phyloP scores from a whole-genome alignment of 2,329 filamentous ascomycete species.

The Neocucurbitaria cava region DNA sequence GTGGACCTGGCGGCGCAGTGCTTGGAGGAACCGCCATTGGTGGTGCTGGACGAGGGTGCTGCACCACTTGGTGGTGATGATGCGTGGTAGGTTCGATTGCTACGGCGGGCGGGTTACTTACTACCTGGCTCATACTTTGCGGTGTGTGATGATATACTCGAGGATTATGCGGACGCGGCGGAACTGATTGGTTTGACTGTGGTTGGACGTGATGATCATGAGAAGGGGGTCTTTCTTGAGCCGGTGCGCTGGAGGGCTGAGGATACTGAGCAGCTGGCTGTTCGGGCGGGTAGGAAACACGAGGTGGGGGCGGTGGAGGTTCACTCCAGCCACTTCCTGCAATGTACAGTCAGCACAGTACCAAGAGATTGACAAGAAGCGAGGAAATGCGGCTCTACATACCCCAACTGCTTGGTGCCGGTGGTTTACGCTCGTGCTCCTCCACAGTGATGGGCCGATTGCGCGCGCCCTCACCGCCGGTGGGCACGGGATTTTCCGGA shows the following conservation, averaged over 20 bases:
- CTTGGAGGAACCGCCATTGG: slow-evolving; percentile 24
- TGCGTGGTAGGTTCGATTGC: slow-evolving; percentile 52
- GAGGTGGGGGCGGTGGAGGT: slow-evolving; percentile 21
- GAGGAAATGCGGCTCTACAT: slow-evolving; percentile 1
- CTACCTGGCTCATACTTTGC: slow-evolving; percentile 37
- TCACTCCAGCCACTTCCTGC: slow-evolving; percentile 27
- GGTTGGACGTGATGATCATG: slow-evolving; percentile 31
- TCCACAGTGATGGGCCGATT: slow-evolving; percentile 56
- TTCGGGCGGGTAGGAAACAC: slow-evolving; percentile 31
- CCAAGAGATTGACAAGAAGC: background rate
- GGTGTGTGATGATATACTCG: slow-evolving; percentile 41
- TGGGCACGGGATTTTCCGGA: slow-evolving; percentile 31
- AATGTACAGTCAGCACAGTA: background rate
- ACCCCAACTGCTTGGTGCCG: slow-evolving; percentile 27
- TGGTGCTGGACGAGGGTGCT: slow-evolving; percentile 30
- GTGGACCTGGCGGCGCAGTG: slow-evolving; percentile 28
- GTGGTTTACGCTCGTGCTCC: slow-evolving; percentile 47
- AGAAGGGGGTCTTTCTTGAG: slow-evolving; percentile 28
- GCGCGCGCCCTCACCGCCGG: slow-evolving; percentile 52
- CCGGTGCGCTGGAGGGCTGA: slow-evolving; percentile 17
- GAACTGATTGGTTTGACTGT: slow-evolving; percentile 20
- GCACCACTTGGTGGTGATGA: slow-evolving; percentile 34
- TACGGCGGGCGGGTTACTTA: slow-evolving; percentile 27
- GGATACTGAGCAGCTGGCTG: slow-evolving; percentile 29
- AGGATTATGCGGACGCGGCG: slow-evolving; percentile 37